phyloP scores from a whole-genome alignment of 805 yeast genomes.

The Jamesozyma jinghongensis region DNA sequence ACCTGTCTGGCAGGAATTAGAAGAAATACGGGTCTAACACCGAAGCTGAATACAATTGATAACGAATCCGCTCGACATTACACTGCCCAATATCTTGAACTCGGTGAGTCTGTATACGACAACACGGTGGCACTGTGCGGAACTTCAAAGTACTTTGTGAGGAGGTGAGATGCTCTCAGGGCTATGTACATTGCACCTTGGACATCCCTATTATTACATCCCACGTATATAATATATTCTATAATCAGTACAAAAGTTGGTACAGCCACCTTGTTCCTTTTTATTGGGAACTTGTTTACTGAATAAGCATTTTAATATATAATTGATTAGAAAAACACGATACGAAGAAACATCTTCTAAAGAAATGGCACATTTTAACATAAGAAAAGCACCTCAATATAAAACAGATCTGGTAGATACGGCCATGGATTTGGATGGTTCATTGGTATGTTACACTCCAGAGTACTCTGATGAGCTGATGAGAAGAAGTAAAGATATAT shows the following conservation, averaged over 20 bases:
- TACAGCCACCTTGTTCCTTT: too few species aligned
- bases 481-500: constrained; percentile 17
- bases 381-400: too few species aligned
- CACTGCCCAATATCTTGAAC: constrained; percentile 57
- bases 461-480: constrained; percentile 34
- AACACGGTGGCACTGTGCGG: constrained; percentile 59
- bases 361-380: too few species aligned
- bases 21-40: constrained; percentile 60
- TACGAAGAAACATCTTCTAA: too few species aligned
- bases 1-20: constrained; percentile 65
- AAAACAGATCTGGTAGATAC: background rate
- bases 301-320: too few species aligned
- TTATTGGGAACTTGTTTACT: too few species aligned
- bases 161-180: too few species aligned
- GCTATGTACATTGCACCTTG: too few species aligned
- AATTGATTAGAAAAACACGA: too few species aligned
- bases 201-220: too few species aligned
- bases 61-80: constrained; percentile 42
- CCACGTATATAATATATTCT: too few species aligned
- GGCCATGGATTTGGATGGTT: background rate
- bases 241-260: too few species aligned
- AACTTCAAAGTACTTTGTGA: constrained; percentile 62
- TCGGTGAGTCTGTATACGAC: constrained; percentile 83
- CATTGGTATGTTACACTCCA: constrained; percentile 26
- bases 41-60: constrained; percentile 41